A percentile compares a stretch with the other conserved stretches of the same genome.
Evolutionary conservation across 495 filamentous ascomycete genomes (phyloP).

Genomic region (Acidomyces sp.): DNA sequence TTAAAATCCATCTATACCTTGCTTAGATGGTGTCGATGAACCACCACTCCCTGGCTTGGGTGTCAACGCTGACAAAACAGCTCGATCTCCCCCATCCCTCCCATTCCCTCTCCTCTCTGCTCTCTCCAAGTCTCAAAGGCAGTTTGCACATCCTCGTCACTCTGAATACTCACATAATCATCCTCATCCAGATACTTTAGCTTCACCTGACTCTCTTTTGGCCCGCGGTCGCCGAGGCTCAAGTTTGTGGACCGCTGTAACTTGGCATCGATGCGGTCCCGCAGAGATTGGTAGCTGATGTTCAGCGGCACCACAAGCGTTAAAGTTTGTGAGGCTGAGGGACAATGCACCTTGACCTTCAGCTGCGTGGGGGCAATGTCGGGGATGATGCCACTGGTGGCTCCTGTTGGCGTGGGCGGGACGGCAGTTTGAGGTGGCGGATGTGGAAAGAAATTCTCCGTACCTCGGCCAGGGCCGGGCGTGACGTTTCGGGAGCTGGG

Average conservation of each 20-base stretch:
- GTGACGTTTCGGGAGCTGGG: neutral
- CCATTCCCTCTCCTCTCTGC: slow-evolving; percentile 43
- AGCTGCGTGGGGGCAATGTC: slow-evolving; percentile 45
- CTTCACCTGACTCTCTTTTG: slow-evolving; percentile 41
- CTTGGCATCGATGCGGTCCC: slow-evolving; percentile 95
- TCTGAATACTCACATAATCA: slow-evolving; percentile 83
- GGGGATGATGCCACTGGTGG: neutral
- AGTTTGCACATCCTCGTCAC: slow-evolving; percentile 86
- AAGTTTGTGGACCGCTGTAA: slow-evolving; percentile 67
- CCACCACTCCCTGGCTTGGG: too few species aligned
- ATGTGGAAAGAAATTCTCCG: neutral
- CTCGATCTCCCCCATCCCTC: slow-evolving; percentile 68
- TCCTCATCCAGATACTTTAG: slow-evolving; percentile 87
- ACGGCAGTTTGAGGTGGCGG: slow-evolving; percentile 1
- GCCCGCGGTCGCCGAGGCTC: slow-evolving; percentile 54
- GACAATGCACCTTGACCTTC: slow-evolving; percentile 86
- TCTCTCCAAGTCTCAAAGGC: slow-evolving; percentile 90
- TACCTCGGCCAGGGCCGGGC: neutral
- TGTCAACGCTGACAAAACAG: slow-evolving; percentile 50
- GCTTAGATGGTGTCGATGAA: too few species aligned
- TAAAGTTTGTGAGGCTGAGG: slow-evolving; percentile 57
- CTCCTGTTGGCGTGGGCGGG: neutral
- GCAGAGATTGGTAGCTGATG: slow-evolving; percentile 81
- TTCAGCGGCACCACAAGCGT: slow-evolving; percentile 86
- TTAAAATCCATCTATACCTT: too few species aligned